Conservation (phyloP, 2,329 filamentous ascomycete genomes). For the Exophiala sp. region DNA sequence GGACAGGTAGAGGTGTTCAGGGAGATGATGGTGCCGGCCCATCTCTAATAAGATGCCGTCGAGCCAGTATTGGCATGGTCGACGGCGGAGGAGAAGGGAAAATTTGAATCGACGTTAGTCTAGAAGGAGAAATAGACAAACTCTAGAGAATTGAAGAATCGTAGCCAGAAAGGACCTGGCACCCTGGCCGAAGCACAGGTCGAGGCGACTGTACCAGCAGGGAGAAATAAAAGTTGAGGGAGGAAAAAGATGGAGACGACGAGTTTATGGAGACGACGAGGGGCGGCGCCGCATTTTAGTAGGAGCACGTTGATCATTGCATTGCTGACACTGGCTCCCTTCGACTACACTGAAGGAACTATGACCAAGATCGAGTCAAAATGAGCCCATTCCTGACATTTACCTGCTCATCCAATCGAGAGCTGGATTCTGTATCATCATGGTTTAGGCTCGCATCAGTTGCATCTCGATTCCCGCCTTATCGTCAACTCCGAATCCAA, state of each 20-base stretch:
- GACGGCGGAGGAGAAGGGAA: constrained; percentile 3
- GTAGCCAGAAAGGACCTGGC: not conserved
- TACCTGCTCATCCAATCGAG: not conserved
- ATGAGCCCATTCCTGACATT: not conserved
- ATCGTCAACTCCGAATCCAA: not conserved
- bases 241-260: not conserved
- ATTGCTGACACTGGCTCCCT: constrained; percentile 1
- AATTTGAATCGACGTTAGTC: constrained; percentile 5
- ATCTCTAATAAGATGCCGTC: constrained; percentile 10
- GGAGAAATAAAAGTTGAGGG: not conserved
- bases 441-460: not conserved
- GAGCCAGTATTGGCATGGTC: constrained; percentile 19
- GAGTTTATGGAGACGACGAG: not conserved
- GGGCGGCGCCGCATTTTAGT: not conserved
- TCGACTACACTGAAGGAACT: not conserved
- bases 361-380: not conserved
- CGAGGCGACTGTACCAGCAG: not conserved
- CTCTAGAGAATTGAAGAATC: not conserved
- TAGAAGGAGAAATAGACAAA: not conserved
- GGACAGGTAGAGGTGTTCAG: constrained; percentile 28
- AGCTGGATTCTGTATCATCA: not conserved
- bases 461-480: not conserved
- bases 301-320: constrained; percentile 7
- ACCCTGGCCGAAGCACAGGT: not conserved
- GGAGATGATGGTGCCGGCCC: constrained; percentile 28